phyloP scores from a whole-genome alignment of 2,329 filamentous ascomycete genomes.

The Hypoxylon sp. region DNA sequence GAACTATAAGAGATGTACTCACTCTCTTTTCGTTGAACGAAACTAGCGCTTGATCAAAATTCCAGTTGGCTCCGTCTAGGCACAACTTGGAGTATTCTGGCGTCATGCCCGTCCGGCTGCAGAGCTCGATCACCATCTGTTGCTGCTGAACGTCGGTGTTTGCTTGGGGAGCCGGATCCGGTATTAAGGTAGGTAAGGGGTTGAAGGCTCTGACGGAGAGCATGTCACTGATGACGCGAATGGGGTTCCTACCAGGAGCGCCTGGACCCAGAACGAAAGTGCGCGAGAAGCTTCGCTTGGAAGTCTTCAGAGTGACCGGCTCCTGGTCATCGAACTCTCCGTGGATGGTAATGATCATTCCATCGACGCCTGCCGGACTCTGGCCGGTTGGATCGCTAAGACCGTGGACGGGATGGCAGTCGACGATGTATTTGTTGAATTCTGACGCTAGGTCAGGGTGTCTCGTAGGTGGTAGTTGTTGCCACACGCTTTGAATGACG shows the following conservation, averaged over 20 bases:
- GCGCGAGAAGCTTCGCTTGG: conserved; percentile 83
- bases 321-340: conserved; percentile 86
- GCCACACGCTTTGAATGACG: conserved; percentile 77
- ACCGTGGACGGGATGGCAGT: conserved; percentile 80
- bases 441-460: conserved; percentile 79
- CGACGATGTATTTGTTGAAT: conserved; percentile 81
- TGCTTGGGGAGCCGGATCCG: conserved; percentile 44
- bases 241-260: conserved; percentile 69
- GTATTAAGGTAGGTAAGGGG: conserved; percentile 57
- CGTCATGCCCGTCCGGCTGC: conserved; percentile 83
- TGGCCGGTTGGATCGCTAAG: conserved; percentile 77
- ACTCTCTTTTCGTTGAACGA: conserved; percentile 84
- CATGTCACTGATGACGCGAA: conserved; percentile 85
- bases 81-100: conserved; percentile 84
- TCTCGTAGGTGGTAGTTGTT: conserved; percentile 75
- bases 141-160: conserved; percentile 67
- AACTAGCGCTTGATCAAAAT: conserved; percentile 78
- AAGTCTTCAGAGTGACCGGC: conserved; percentile 64
- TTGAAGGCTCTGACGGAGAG: conserved; percentile 77
- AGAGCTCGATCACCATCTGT: conserved; percentile 80
- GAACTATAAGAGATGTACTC: conserved; percentile 47
- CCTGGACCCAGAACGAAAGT: conserved; percentile 84
- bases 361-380: conserved; percentile 76
- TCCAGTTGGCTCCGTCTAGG: conserved; percentile 82
- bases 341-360: conserved; percentile 82